phyloP scores from a whole-genome alignment of 306 rosid genomes.

The Lathyrus sativus region DNA sequence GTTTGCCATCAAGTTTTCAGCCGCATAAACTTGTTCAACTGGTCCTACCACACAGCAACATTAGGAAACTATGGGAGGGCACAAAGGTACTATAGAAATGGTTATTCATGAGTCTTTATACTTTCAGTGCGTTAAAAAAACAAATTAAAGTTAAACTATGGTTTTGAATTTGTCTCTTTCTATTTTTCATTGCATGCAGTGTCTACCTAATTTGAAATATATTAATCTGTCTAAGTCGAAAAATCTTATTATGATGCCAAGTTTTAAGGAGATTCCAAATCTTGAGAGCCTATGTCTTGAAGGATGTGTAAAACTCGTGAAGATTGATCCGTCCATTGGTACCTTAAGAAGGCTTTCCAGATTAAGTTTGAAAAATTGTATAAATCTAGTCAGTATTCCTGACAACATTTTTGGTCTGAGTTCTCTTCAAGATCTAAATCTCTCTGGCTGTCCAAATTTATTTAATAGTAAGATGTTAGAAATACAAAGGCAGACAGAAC shows the following conservation, averaged over 20 bases:
- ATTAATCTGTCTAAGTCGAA: constrained; percentile 19
- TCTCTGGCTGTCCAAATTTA: too few relatives aligned
- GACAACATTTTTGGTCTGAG: background rate
- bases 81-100: constrained; percentile 13
- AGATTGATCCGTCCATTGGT: constrained; percentile 30
- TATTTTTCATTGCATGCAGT: background rate
- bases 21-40: too few relatives aligned
- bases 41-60: background rate
- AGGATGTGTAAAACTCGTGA: constrained; percentile 23
- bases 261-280: constrained; percentile 10
- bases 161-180: background rate
- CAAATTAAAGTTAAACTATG: background rate
- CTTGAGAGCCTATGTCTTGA: constrained; percentile 30
- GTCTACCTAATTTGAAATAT: background rate
- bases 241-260: constrained; percentile 27
- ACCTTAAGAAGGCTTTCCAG: background rate
- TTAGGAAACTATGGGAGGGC: constrained; percentile 27
- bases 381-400: constrained; percentile 6
- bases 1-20: too few relatives aligned
- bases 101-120: too few relatives aligned
- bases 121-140: too few relatives aligned
- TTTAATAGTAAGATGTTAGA: too few relatives aligned
- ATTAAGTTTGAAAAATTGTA: constrained; percentile 19
- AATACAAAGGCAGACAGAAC: too few relatives aligned
- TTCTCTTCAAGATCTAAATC: too few relatives aligned